phyloP scores from a whole-genome alignment of 192 early-diverging fungal genomes.

The Coemansia umbellata region DNA sequence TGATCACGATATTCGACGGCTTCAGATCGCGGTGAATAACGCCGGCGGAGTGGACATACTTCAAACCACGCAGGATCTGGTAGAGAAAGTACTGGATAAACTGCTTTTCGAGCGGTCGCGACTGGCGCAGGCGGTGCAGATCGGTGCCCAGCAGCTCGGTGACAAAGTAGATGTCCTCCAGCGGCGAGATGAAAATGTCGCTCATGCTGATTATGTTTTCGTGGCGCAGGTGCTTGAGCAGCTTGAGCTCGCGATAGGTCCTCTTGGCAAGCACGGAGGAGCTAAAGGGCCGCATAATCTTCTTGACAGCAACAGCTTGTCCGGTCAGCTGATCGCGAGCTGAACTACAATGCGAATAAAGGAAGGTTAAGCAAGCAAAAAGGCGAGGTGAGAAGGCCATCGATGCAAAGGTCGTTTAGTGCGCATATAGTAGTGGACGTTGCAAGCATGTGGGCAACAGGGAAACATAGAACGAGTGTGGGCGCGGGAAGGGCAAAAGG shows the following conservation, averaged over 20 bases:
- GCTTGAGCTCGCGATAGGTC: constrained; percentile 91
- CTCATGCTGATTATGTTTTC: constrained; percentile 93
- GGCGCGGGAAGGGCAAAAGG: not conserved
- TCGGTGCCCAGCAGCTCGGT: constrained; percentile 95
- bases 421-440: too few relatives aligned
- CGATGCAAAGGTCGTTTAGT: too few relatives aligned
- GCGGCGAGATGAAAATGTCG: constrained; percentile 91
- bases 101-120: constrained; percentile 87
- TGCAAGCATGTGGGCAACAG: too few relatives aligned
- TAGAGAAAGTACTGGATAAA: constrained; percentile 98
- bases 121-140: constrained; percentile 86
- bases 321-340: constrained; percentile 84
- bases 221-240: constrained; percentile 89
- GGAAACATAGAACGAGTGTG: too few relatives aligned
- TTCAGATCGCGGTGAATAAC: constrained; percentile 96
- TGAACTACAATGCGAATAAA: constrained; percentile 56
- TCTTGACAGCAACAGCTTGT: constrained; percentile 89
- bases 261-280: constrained; percentile 91
- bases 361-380: too few relatives aligned
- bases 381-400: too few relatives aligned
- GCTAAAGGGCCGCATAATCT: constrained; percentile 93
- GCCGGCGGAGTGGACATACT: constrained; percentile 94
- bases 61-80: constrained; percentile 88
- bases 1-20: constrained; percentile 95
- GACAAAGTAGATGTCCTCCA: constrained; percentile 97